These are phyloP conservation scores for Lactifluus pinguis DNA, from an alignment of 768 basidiomycete species.

Conservation along the genomic window DNA sequence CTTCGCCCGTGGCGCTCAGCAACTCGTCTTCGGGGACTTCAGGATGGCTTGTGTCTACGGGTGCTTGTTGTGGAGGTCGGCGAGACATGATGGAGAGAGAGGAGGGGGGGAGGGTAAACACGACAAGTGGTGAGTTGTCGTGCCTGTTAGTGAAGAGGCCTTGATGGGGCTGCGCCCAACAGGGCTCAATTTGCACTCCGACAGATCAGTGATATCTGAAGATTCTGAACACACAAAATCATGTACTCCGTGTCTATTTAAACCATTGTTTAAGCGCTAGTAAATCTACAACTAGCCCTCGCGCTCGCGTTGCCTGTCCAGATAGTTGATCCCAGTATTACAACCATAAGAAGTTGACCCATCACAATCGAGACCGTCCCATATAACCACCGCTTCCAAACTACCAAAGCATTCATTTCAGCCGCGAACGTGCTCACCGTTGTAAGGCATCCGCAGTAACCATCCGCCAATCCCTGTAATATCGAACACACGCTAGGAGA, in stretches of 20 bases:
- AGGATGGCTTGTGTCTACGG: conserved; percentile 38
- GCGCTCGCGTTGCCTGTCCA: conserved; percentile 41
- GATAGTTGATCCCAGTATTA: conserved; percentile 63
- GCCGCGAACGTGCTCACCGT: conserved; percentile 91
- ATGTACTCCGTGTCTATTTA: too few relatives aligned
- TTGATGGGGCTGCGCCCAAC: not conserved
- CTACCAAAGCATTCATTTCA: conserved; percentile 54
- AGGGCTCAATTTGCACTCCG: conserved; percentile 16
- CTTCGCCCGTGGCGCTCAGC: conserved; percentile 48
- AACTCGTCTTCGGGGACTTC: conserved; percentile 56
- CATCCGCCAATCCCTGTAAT: conserved; percentile 77
- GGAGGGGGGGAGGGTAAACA: not conserved
- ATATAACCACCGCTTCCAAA: conserved; percentile 59
- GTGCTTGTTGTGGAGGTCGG: conserved; percentile 23
- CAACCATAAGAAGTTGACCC: conserved; percentile 61
- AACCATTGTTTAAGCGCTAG: conserved; percentile 2
- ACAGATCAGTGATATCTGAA: not conserved
- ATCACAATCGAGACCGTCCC: conserved; percentile 26
- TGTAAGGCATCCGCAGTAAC: conserved; percentile 91
- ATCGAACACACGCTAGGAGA: conserved; percentile 56
- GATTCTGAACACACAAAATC: too few relatives aligned
- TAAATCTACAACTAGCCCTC: conserved; percentile 42
- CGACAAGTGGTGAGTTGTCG: not conserved
- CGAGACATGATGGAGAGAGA: conserved; percentile 29
- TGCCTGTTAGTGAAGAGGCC: not conserved